phyloP scores from a whole-genome alignment of 208 protist species.

The Leishmania guyanensis region DNA sequence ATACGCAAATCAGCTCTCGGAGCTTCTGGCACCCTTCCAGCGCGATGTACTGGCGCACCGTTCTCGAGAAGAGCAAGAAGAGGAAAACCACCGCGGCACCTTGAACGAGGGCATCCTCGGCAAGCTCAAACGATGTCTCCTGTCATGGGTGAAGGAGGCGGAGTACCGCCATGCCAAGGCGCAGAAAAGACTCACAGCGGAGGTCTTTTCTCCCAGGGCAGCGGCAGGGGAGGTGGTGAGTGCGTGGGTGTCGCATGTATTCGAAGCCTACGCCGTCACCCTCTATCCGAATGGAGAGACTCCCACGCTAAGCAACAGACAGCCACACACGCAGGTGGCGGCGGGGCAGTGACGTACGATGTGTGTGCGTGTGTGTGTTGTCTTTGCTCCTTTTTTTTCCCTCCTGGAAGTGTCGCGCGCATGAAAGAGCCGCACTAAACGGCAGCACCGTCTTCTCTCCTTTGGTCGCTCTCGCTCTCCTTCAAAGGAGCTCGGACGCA shows the following conservation, averaged over 20 bases:
- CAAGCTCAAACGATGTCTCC: slow-evolving; percentile 4
- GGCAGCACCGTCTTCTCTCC: background rate
- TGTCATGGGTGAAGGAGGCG: slow-evolving; percentile 1
- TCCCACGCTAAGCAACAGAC: background rate
- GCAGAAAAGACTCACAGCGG: slow-evolving; percentile 1
- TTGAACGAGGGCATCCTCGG: background rate
- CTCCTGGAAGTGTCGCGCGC: background rate
- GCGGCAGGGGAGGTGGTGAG: slow-evolving; percentile 4
- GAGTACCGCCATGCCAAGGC: background rate
- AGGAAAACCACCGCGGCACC: background rate
- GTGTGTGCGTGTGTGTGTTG: background rate
- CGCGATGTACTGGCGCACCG: background rate
- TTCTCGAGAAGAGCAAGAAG: background rate
- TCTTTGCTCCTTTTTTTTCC: background rate
- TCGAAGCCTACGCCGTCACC: slow-evolving; percentile 7
- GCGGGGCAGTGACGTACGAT: background rate
- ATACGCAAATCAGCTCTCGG: background rate
- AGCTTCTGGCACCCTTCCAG: slow-evolving; percentile 12
- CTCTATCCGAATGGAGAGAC: slow-evolving; percentile 5
- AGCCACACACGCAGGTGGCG: background rate
- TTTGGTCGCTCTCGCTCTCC: background rate
- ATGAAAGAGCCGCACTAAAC: no score
- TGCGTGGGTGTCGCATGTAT: slow-evolving; percentile 19
- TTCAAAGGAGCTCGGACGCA: background rate
- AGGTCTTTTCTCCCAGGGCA: background rate